These are phyloP conservation scores for Waltiozyma sp. DNA, from an alignment of 1,139 yeast species.

Conservation along the genomic window DNA sequence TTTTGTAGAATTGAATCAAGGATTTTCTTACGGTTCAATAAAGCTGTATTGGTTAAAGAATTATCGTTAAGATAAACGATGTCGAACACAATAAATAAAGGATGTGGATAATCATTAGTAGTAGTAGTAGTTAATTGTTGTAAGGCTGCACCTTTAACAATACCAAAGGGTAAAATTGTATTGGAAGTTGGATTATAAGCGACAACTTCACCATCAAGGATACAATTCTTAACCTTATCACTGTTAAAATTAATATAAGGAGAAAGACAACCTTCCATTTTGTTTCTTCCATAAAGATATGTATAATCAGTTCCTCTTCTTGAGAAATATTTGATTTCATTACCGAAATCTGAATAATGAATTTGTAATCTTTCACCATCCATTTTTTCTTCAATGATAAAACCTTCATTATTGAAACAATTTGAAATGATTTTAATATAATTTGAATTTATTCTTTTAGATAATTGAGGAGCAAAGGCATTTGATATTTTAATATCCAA, in stretches of 20 bases:
- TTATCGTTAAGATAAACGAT: conserved; percentile 55
- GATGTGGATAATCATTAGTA: conserved; percentile 28
- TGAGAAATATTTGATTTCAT: conserved; percentile 42
- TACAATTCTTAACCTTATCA: conserved; percentile 31
- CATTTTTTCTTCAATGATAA: conserved; percentile 79
- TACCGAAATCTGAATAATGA: conserved; percentile 37
- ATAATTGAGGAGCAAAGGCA: conserved; percentile 66
- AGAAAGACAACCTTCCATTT: conserved; percentile 46
- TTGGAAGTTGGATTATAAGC: conserved; percentile 63
- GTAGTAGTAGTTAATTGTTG: conserved; percentile 14
- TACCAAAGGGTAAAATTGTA: conserved; percentile 66
- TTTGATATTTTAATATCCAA: conserved; percentile 34
- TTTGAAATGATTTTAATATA: conserved; percentile 35
- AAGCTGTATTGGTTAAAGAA: conserved; percentile 42
- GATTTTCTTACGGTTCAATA: conserved; percentile 45
- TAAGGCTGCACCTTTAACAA: conserved; percentile 58
- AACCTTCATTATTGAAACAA: conserved; percentile 33
- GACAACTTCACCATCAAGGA: conserved; percentile 91
- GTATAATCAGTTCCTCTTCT: conserved; percentile 69
- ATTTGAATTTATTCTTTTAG: conserved; percentile 38
- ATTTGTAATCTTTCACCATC: conserved; percentile 87
- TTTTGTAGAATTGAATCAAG: conserved; percentile 38
- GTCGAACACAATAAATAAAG: conserved; percentile 65
- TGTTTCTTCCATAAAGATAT: conserved; percentile 56
- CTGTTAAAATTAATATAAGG: conserved; percentile 34